These are phyloP conservation scores for Diplodia sapinea DNA, from an alignment of 2,329 filamentous ascomycete genomes.

Conservation along the genomic window DNA sequence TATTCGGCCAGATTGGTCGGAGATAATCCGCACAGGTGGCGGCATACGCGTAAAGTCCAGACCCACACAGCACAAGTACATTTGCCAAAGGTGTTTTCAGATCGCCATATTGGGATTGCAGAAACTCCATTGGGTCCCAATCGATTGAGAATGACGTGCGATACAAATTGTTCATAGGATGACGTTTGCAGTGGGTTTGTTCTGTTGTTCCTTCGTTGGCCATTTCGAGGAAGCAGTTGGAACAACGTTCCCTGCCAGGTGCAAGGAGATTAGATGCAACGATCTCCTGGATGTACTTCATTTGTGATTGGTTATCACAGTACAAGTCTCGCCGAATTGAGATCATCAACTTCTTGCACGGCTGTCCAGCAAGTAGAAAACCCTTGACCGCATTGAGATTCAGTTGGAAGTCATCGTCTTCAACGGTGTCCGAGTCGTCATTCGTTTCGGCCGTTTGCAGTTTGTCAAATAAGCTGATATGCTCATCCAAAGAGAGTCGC, in stretches of 20 bases:
- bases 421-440: too few relatives aligned
- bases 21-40: background rate
- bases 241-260: background rate
- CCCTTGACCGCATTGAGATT: background rate
- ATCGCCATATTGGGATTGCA: background rate
- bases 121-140: background rate
- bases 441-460: too few relatives aligned
- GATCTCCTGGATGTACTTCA: background rate
- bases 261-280: background rate
- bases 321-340: background rate
- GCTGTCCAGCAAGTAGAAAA: background rate
- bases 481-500: background rate
- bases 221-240: background rate
- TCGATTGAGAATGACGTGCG: background rate
- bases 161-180: background rate
- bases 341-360: background rate
- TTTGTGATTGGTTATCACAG: background rate
- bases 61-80: background rate
- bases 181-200: background rate
- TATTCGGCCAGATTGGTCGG: background rate
- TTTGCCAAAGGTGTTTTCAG: background rate
- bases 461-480: background rate
- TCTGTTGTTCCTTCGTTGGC: background rate
- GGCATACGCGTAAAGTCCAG: background rate
- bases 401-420: background rate